Evolutionary conservation across 2,329 filamentous ascomycete species (phyloP).

Genomic region (Alternaria sp.): DNA sequence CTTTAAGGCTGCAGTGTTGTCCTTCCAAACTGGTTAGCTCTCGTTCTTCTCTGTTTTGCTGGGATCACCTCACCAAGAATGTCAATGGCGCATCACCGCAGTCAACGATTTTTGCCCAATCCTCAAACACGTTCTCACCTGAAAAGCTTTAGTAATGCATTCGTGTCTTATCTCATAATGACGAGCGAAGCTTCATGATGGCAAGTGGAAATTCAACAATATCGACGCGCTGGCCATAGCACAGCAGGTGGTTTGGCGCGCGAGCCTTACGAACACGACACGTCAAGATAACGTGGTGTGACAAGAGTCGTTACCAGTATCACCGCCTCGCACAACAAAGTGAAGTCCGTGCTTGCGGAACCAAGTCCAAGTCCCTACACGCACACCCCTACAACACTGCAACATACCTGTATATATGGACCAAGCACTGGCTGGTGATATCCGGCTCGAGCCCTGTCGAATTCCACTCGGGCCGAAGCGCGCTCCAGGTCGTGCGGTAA

Average conservation of each 20-base stretch:
- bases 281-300: background rate
- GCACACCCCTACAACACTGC: background rate
- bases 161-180: background rate
- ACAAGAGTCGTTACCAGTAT: background rate
- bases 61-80: conserved; percentile 49
- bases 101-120: conserved; percentile 63
- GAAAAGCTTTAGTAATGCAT: background rate
- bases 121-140: conserved; percentile 54
- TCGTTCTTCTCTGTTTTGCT: background rate
- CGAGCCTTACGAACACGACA: conserved; percentile 1
- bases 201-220: background rate
- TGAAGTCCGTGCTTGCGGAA: background rate
- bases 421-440: conserved; percentile 53
- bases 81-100: conserved; percentile 64
- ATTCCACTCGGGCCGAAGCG: conserved; percentile 63
- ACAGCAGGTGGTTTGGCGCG: background rate
- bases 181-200: background rate
- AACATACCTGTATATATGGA: conserved; percentile 59
- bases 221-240: background rate
- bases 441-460: conserved; percentile 59
- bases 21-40: conserved; percentile 37
- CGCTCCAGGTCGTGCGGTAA: conserved; percentile 62
- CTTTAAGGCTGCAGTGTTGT: conserved; percentile 64
- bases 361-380: background rate
- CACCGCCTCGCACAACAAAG: background rate